Conservation (phyloP, 176 grass and related monocot genomes). For the Rhipidocladum racemiflorum region DNA sequence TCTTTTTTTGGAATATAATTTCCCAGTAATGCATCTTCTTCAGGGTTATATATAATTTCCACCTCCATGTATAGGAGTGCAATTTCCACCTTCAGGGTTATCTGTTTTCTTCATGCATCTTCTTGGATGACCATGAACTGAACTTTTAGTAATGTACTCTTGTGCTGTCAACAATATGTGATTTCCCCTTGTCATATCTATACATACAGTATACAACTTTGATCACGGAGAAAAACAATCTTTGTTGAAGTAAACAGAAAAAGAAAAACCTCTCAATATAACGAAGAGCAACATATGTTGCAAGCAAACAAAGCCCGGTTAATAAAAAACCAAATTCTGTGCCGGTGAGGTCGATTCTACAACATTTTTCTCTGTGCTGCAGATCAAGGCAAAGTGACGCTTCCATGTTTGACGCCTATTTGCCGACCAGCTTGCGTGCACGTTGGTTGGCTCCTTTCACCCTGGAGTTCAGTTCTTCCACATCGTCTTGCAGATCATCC, state of each 20-base stretch:
- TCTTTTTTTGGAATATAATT: not conserved
- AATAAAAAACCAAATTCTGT: not conserved
- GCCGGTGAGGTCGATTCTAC: not conserved
- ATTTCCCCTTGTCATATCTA: not conserved
- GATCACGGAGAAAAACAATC: not conserved
- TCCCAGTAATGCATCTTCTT: no score
- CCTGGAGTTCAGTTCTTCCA: slow-evolving; percentile 63
- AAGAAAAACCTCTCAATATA: not conserved
- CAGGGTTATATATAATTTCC: no score
- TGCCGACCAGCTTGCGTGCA: slow-evolving; percentile 38
- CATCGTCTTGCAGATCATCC: slow-evolving; percentile 50
- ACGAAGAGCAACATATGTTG: not conserved
- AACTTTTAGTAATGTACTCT: not conserved
- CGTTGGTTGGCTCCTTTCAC: slow-evolving; percentile 66
- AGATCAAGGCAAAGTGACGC: not conserved
- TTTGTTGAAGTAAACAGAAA: not conserved
- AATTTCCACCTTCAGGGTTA: not conserved
- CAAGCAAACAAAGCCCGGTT: not conserved
- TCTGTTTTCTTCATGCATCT: not conserved
- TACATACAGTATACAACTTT: not conserved
- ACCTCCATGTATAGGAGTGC: not conserved
- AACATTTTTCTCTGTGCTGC: not conserved
- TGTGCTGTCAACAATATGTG: not conserved
- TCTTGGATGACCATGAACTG: not conserved
- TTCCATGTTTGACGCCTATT: slow-evolving; percentile 31